phyloP scores from a whole-genome alignment of 768 basidiomycete species.

The Rickenella mellea region DNA sequence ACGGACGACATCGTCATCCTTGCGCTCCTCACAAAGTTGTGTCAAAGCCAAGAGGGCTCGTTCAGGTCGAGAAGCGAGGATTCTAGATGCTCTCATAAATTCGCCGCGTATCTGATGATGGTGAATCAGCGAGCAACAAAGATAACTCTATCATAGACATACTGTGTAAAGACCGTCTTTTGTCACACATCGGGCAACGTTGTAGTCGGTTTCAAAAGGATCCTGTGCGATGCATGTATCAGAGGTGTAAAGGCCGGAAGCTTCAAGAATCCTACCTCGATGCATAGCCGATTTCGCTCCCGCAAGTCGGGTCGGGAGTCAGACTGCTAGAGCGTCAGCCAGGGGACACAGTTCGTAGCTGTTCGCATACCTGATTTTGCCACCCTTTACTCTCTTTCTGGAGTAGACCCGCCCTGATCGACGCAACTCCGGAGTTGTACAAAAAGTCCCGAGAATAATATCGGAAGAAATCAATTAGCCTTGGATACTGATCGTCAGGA shows the following conservation, averaged over 20 bases:
- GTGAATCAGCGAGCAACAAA: not conserved
- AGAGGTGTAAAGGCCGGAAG: not conserved
- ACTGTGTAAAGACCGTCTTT: slow-evolving; percentile 94
- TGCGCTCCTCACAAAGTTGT: slow-evolving; percentile 87
- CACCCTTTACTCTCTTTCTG: slow-evolving; percentile 93
- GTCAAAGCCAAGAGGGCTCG: slow-evolving; percentile 76
- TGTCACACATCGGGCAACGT: slow-evolving; percentile 94
- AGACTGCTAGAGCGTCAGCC: slow-evolving; percentile 4
- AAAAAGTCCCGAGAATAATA: slow-evolving; percentile 91
- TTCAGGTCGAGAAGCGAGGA: slow-evolving; percentile 70
- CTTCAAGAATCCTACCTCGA: slow-evolving; percentile 54
- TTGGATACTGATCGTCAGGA: slow-evolving; percentile 21
- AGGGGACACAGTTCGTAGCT: slow-evolving; percentile 2
- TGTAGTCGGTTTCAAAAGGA: slow-evolving; percentile 94
- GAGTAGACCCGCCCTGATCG: slow-evolving; percentile 79
- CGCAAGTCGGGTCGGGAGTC: slow-evolving; percentile 50
- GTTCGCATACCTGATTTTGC: slow-evolving; percentile 75
- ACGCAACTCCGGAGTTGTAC: slow-evolving; percentile 86
- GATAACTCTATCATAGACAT: slow-evolving; percentile 15
- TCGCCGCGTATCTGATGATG: slow-evolving; percentile 85
- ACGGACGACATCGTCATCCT: slow-evolving; percentile 50
- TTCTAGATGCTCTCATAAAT: slow-evolving; percentile 91
- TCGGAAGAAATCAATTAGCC: slow-evolving; percentile 95
- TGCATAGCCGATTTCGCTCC: slow-evolving; percentile 91
- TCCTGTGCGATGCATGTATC: slow-evolving; percentile 42